Base-by-base conservation (phyloP, 2,329 filamentous ascomycete genomes). In the Aspergillus nomiae region DNA sequence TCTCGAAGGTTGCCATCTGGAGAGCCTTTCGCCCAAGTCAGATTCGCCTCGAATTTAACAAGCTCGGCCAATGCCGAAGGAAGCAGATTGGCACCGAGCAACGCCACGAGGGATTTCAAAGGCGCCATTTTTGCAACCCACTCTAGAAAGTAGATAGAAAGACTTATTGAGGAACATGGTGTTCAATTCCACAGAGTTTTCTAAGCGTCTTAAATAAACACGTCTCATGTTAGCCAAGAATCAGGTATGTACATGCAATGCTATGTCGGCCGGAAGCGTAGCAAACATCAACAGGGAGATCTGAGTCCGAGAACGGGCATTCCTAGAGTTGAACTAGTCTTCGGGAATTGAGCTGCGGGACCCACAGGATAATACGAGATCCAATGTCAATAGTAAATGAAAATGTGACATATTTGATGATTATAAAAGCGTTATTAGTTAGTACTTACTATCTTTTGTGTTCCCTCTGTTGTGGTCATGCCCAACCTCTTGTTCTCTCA, bases 11-110 rank as follows among this genome's bases (percentile, higher is more conserved):
- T 69, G 21, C 76, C 75, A 63, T 77, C 72, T 0, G 74, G 72
- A 11, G 72, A 70, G 21, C 74, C 73, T 28, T 72, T 67, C 43
- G 72, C 71, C 74, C 74, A 77, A 48, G 74, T 76, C 16, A 79
- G 60, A 53, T 78, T 71, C 61, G 62, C 59, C 21, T 51, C 45
- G 12, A 62, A 59, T 24, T 53, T 57, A 6, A 62, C 60, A 5
- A 55, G 32, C 32, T 55, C 24, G 38, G 51, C 51, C 32, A 55
- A 24, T 38, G 38, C 51, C 4, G 32, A 55, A 16, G 32, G 21
- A 24, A 55, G 51, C n/a, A 55, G 11, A 21, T 34, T 38, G n/a
- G 24, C 16, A 24, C 32, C 28, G 12, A 55, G 51, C 32, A 55
- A 38, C 2, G 51, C 51, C 34, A 14, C 32, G 9, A 55, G 51